Evolutionary conservation across 495 filamentous ascomycete species (phyloP).

Genomic region (Aspergillus indologenus): DNA sequence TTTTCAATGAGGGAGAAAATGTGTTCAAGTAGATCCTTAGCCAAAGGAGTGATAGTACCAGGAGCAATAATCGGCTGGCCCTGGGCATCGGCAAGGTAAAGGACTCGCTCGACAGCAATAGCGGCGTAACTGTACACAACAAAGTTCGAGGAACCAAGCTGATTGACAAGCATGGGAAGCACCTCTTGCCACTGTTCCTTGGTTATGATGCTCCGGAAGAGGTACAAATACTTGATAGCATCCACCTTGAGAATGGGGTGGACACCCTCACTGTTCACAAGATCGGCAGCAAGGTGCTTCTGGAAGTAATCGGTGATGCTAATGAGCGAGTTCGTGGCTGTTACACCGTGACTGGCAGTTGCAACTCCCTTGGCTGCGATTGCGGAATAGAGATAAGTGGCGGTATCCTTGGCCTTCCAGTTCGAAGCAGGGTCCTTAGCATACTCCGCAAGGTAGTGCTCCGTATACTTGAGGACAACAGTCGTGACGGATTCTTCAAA

Average conservation of each 20-base stretch:
- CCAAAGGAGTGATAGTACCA: conserved; percentile 67
- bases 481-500: conserved; percentile 81
- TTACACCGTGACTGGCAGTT: conserved; percentile 82
- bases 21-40: conserved; percentile 83
- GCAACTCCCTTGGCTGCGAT: conserved; percentile 87
- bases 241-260: conserved; percentile 92
- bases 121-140: conserved; percentile 97
- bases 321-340: conserved; percentile 77
- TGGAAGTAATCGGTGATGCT: conserved; percentile 92
- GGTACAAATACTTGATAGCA: conserved; percentile 95
- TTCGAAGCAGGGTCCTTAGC: conserved; percentile 63
- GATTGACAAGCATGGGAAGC: conserved; percentile 85
- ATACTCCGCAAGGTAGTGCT: conserved; percentile 71
- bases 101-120: conserved; percentile 84
- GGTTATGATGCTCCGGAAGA: conserved; percentile 85
- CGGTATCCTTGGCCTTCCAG: conserved; percentile 97
- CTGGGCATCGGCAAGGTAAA: conserved; percentile 72
- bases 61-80: conserved; percentile 73
- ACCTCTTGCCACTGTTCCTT: conserved; percentile 84
- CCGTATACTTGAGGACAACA: conserved; percentile 77
- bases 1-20: conserved; percentile 88
- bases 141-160: conserved; percentile 81
- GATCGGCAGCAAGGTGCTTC: conserved; percentile 78
- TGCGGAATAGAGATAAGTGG: conserved; percentile 89
- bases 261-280: conserved; percentile 60